phyloP scores from a whole-genome alignment of 2,329 filamentous ascomycete genomes.

The Didymella arachidicola region DNA sequence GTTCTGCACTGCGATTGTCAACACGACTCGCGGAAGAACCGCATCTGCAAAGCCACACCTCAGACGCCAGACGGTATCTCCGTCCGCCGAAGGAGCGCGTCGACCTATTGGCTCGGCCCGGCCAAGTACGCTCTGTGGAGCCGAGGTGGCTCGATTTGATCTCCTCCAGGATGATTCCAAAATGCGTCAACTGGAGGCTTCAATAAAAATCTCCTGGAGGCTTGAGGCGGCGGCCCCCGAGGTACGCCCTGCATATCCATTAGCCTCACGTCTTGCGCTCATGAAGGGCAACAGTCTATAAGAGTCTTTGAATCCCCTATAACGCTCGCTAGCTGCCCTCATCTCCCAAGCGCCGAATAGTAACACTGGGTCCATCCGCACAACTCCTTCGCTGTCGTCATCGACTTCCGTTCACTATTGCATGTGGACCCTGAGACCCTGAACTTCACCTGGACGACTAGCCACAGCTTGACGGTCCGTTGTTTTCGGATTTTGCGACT shows the following conservation, averaged over 20 bases:
- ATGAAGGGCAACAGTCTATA: slow-evolving; percentile 33
- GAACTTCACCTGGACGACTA: slow-evolving; percentile 8
- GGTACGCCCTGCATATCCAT: slow-evolving; percentile 32
- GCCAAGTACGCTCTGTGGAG: slow-evolving; percentile 29
- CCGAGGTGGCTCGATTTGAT: slow-evolving; percentile 45
- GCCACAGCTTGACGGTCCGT: slow-evolving; percentile 13
- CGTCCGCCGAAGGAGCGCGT: slow-evolving; percentile 20
- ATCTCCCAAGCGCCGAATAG: slow-evolving; percentile 25
- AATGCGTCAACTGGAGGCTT: slow-evolving; percentile 37
- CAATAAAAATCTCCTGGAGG: slow-evolving; percentile 36
- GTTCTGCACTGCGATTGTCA: slow-evolving; percentile 15
- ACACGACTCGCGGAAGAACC: slow-evolving; percentile 19
- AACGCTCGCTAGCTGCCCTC: slow-evolving; percentile 25
- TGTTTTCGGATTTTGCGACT: slow-evolving; percentile 15
- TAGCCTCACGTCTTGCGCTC: slow-evolving; percentile 14
- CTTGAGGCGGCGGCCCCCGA: slow-evolving; percentile 42
- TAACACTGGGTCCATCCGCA: slow-evolving; percentile 20
- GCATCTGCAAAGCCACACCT: slow-evolving; percentile 26
- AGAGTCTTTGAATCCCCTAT: slow-evolving; percentile 40
- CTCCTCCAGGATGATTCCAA: slow-evolving; percentile 43
- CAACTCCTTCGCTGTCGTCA: slow-evolving; percentile 22
- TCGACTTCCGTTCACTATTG: slow-evolving; percentile 16
- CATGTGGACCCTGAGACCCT: slow-evolving; percentile 27
- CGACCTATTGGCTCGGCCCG: slow-evolving; percentile 36
- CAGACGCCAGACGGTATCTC: slow-evolving; percentile 18